Evolutionary conservation across 2,329 filamentous ascomycete species (phyloP), one percentile per base, ranked within the genome.

Genomic region (Cryphonectria japonica): DNA sequence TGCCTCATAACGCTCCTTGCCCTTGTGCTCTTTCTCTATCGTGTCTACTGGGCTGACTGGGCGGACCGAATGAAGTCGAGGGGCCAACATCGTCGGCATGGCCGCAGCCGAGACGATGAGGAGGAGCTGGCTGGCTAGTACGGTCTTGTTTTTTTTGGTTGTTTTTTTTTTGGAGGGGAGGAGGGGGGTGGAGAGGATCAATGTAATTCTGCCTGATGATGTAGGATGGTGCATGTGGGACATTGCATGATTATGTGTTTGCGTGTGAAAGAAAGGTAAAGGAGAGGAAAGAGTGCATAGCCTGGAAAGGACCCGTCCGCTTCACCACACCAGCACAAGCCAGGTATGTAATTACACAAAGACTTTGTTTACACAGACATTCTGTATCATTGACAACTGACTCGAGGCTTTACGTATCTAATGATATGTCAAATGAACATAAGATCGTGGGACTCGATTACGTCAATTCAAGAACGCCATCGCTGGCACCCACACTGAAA

Each of bases 1-100:
- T 59, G 50, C 52, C 34, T 60, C 65, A 34, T 46, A 52, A 39
- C 52, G 50, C 29, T 67, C 65, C 50, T 67, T 13, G 32, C n/a
- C 19, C n/a, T 67, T 37, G 32, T 59, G 37, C 6, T n/a, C 65
- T 29, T 41, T 34, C 65, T 67, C 65, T 67, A 67, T 37, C 39
- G 65, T 22, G 22, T 39, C 52, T 67, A 59, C 65, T 67, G 65
- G 65, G 26, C 34, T n/a, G 14, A 59, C 50, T 67, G 65, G 65
- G 14, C 54, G 19, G 52, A 26, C 32, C 50, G 65, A 6, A 43
- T 59, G 43, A n/a, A 22, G 7, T 14, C 46, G 41, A 2, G 19
- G 29, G 1, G 11, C 50, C 32, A 8, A 19, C 19, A n/a, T n/a
- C 46, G 34, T 7, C 65, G 65, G 22, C 52, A 13, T 14, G 19